Evolutionary conservation across 495 filamentous ascomycete genomes (phyloP).

Genomic region (Cercophora samala): DNA sequence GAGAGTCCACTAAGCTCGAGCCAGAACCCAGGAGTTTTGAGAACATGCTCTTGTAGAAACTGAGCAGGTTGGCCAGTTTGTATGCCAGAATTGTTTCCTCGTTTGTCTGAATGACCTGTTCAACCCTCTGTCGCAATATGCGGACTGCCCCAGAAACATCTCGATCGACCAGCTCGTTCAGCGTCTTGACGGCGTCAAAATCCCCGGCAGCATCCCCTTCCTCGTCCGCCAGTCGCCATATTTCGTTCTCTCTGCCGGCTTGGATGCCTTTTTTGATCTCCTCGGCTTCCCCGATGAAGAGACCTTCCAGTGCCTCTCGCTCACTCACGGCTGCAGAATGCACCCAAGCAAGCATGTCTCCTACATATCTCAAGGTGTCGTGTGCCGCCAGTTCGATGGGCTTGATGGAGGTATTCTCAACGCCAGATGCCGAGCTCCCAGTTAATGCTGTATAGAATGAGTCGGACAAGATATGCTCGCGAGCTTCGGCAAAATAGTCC

Average conservation of each 20-base stretch:
- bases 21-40: slow-evolving; percentile 67
- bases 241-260: slow-evolving; percentile 79
- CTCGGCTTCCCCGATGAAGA: slow-evolving; percentile 90
- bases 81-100: slow-evolving; percentile 87
- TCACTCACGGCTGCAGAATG: slow-evolving; percentile 94
- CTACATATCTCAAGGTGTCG: slow-evolving; percentile 87
- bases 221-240: slow-evolving; percentile 66
- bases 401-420: slow-evolving; percentile 59
- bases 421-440: slow-evolving; percentile 52
- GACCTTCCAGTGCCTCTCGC: slow-evolving; percentile 81
- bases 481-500: slow-evolving; percentile 87
- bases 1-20: slow-evolving; percentile 65
- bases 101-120: slow-evolving; percentile 87
- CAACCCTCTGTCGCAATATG: slow-evolving; percentile 75
- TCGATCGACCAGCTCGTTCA: slow-evolving; percentile 85
- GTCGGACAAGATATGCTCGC: slow-evolving; percentile 83
- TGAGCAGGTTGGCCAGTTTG: slow-evolving; percentile 80
- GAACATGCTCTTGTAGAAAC: slow-evolving; percentile 87
- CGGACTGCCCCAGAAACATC: slow-evolving; percentile 75
- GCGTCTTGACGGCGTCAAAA: slow-evolving; percentile 79
- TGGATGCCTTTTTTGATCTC: slow-evolving; percentile 83
- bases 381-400: slow-evolving; percentile 93
- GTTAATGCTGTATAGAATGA: slow-evolving; percentile 90
- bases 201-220: slow-evolving; percentile 52
- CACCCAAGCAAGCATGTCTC: slow-evolving; percentile 97